phyloP scores from a whole-genome alignment of 2,329 filamentous ascomycete species.

The Rhinocladiella similis region DNA sequence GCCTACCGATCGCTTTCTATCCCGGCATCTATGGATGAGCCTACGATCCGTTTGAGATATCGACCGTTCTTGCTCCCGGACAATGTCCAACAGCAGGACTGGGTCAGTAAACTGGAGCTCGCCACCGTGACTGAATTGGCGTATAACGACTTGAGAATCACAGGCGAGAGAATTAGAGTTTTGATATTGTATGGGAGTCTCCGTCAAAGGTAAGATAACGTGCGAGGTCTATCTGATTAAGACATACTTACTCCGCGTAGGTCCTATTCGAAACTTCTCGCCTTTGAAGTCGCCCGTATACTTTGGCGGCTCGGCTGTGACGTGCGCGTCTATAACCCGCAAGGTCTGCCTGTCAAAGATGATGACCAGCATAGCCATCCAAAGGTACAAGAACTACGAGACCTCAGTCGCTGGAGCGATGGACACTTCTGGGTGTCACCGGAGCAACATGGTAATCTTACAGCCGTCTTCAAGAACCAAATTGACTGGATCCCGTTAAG shows the following conservation, averaged over 20 bases:
- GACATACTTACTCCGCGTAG: slow-evolving; percentile 38
- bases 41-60: slow-evolving; percentile 48
- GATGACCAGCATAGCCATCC: slow-evolving; percentile 58
- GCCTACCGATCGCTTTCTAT: slow-evolving; percentile 45
- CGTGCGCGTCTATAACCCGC: slow-evolving; percentile 62
- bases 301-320: slow-evolving; percentile 66
- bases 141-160: slow-evolving; percentile 44
- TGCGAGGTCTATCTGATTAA: neutral
- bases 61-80: slow-evolving; percentile 57
- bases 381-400: slow-evolving; percentile 64
- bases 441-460: slow-evolving; percentile 66
- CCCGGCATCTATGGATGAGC: slow-evolving; percentile 48
- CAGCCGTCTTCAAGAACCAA: slow-evolving; percentile 34
- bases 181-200: slow-evolving; percentile 64
- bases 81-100: slow-evolving; percentile 47
- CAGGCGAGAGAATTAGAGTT: slow-evolving; percentile 51
- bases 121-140: slow-evolving; percentile 54
- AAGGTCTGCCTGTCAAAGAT: slow-evolving; percentile 63
- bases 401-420: slow-evolving; percentile 64
- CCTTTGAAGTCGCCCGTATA: slow-evolving; percentile 61
- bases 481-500: slow-evolving; percentile 69
- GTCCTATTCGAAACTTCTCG: slow-evolving; percentile 62
- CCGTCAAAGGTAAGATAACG: slow-evolving; percentile 36
- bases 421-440: slow-evolving; percentile 67
- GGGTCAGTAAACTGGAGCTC: slow-evolving; percentile 59